Base-by-base conservation (phyloP, 176 grass and related monocot genomes). In the Tillandsia leiboldiana region DNA sequence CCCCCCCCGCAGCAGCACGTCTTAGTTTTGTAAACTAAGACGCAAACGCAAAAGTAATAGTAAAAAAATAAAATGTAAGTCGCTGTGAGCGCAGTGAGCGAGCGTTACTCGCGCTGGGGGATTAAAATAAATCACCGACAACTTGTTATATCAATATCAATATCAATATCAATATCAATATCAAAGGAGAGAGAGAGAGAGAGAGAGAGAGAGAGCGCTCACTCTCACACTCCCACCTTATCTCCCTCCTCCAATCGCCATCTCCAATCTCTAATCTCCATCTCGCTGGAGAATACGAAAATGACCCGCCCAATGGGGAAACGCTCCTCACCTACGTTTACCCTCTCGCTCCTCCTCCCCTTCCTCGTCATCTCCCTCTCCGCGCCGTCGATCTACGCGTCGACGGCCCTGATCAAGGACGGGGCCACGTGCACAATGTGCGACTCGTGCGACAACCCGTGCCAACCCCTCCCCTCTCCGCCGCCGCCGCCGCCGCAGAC, bases 341-440 rank as follows among this genome's bases (percentile, higher is more conserved):
- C 66, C 22, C 49, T 17, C 15, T 20, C 4, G 1, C n/a, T 23
- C 8, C 28, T 51, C 12, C 69, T 68, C 42, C 74, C 73, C 13
- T 42, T 78, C 47, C 17, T 69, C 1, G 1, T 33, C 6, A 10
- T 22, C 1, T 12, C 49, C 0, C 26, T 63, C 11, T 29, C 63
- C 12, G 17, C 24, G 0, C 27, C 51, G 8, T 14, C 48, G 14
- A 29, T 7, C 62, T 29, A 27, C 5, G 78, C 49, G 2, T 49
- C 68, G 14, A 51, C 24, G 1, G 12, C 66, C 53, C 74, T 84
- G 74, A 75, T 76, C 70, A 88, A 80, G 75, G 90, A 88, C 68
- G 88, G 88, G 75, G 83, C 80, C 9, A 76, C 92, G 13, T 96
- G 92, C 88, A 96, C 56, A 11, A 85, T 96, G 75, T 96, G 92